A percentile compares a stretch with the other conserved stretches of the same genome.
These are phyloP conservation scores for Neurospora sp. DNA, from an alignment of 495 filamentous ascomycete species.

Conservation along the genomic window DNA sequence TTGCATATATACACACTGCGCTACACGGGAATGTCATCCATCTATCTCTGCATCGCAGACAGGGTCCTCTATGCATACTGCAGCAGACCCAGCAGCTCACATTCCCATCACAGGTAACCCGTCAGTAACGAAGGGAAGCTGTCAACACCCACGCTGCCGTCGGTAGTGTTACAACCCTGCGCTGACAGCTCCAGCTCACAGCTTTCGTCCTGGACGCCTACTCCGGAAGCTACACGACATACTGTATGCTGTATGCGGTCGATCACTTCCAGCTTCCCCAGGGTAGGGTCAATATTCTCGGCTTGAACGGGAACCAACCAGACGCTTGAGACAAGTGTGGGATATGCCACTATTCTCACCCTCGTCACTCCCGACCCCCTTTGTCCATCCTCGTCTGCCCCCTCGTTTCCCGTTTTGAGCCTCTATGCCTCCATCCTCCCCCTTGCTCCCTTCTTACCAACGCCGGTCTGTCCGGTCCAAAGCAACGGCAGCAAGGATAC, in stretches of 20 bases:
- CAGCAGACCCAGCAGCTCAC: neutral
- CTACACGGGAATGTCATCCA: neutral
- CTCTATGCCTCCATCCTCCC: neutral
- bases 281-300: neutral
- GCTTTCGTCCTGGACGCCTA: neutral
- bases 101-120: neutral
- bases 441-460: neutral
- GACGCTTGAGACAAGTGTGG: neutral
- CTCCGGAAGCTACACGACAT: neutral
- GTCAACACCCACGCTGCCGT: neutral
- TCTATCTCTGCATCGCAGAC: neutral
- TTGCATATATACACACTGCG: neutral
- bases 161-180: neutral
- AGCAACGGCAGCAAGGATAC: neutral
- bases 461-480: neutral
- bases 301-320: neutral
- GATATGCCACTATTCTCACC: neutral
- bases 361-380: neutral
- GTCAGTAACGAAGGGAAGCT: neutral
- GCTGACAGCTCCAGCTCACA: neutral
- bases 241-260: neutral
- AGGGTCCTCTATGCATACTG: neutral
- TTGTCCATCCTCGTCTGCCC: neutral
- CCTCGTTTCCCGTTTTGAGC: neutral
- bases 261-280: neutral